A percentile compares a stretch with the other conserved stretches of the same genome.
Evolutionary conservation across 345 rosid genomes (phyloP).

Genomic region (Bruguiera sexangula): DNA sequence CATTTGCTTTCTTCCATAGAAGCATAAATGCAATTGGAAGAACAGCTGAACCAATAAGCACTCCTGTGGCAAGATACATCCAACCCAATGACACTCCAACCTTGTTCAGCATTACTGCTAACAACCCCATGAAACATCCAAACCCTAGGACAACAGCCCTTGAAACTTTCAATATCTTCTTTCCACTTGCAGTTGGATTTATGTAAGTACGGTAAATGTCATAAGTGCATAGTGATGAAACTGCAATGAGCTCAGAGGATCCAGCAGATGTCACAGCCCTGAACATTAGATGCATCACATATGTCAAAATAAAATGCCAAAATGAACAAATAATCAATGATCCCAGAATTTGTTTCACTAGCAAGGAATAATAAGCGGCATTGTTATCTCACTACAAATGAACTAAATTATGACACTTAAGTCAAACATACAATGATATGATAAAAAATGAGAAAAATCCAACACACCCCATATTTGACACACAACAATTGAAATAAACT

Average conservation of each 20-base stretch:
- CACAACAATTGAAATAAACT: no score
- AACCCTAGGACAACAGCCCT: constrained; percentile 68
- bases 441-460: no score
- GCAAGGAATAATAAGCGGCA: no score
- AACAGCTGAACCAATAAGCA: constrained; percentile 83
- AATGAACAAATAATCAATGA: no score
- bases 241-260: constrained; percentile 82
- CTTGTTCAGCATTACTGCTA: constrained; percentile 79
- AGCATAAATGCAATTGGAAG: constrained; percentile 90
- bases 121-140: constrained; percentile 92
- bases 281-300: background rate
- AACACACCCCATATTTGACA: no score
- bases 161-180: constrained; percentile 64
- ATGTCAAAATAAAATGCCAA: background rate
- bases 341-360: no score
- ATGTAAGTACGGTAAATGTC: constrained; percentile 87
- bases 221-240: constrained; percentile 84
- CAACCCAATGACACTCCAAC: constrained; percentile 90
- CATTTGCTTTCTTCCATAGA: constrained; percentile 87
- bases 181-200: constrained; percentile 74
- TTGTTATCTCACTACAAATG: no score
- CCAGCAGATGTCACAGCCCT: constrained; percentile 99
- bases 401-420: no score
- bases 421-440: no score
- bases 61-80: constrained; percentile 98